Percentiles rank a stretch among this genome's conserved stretches.
Conservation (phyloP, 2,329 filamentous ascomycete genomes). For the Aureobasidium sp. region DNA sequence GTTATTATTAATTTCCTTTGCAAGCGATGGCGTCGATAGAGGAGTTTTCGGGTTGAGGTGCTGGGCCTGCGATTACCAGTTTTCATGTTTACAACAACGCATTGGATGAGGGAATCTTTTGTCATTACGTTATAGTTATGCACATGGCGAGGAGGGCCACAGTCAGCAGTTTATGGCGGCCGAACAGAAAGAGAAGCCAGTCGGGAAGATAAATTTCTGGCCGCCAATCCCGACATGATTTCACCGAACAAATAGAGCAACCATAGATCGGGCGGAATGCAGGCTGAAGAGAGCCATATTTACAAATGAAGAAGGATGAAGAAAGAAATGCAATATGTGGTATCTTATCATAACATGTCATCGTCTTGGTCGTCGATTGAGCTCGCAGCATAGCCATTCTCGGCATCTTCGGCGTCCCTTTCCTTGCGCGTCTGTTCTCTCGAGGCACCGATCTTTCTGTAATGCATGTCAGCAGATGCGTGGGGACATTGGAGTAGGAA, state of each 20-base stretch:
- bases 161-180: neutral
- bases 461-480: conserved; percentile 15
- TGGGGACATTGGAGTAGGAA: neutral
- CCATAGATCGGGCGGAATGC: neutral
- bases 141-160: neutral
- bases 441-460: conserved; percentile 70
- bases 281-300: neutral
- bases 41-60: conserved; percentile 5
- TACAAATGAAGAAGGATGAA: neutral
- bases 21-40: conserved; percentile 14
- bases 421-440: conserved; percentile 72
- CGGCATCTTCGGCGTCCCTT: conserved; percentile 62
- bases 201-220: neutral
- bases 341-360: conserved; percentile 40
- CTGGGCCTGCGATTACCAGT: neutral
- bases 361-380: conserved; percentile 44
- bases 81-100: conserved; percentile 9
- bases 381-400: conserved; percentile 46
- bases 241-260: conserved; percentile 7
- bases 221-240: neutral
- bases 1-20: neutral
- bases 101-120: conserved; percentile 1
- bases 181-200: neutral
- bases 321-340: neutral
- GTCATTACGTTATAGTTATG: neutral